Evolutionary conservation across 495 filamentous ascomycete genomes (phyloP).

Genomic region (Penicillium flavigenum): DNA sequence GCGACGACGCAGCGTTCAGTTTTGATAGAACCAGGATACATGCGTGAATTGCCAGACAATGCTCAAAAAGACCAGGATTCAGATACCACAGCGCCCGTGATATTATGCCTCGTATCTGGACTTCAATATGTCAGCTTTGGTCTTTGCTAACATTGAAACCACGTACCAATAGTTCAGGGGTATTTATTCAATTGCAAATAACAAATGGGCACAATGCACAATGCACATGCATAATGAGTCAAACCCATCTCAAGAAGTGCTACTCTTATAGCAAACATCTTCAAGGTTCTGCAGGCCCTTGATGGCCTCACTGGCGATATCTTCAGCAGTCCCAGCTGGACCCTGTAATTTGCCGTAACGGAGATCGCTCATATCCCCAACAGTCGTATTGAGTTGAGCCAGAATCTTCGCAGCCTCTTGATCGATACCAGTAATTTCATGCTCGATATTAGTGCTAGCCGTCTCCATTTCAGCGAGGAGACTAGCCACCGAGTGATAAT

Average conservation of each 20-base stretch:
- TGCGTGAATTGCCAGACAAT: background rate
- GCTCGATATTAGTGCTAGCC: constrained; percentile 64
- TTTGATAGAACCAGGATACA: background rate
- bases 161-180: background rate
- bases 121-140: background rate
- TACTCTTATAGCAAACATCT: constrained; percentile 54
- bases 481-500: constrained; percentile 60
- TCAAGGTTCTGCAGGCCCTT: constrained; percentile 57
- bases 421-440: constrained; percentile 62
- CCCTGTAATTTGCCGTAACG: constrained; percentile 75
- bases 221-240: background rate
- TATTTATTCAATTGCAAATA: background rate
- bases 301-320: constrained; percentile 58
- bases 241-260: constrained; percentile 11
- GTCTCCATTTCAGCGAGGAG: constrained; percentile 67
- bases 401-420: constrained; percentile 61
- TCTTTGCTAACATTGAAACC: background rate
- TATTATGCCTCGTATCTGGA: background rate
- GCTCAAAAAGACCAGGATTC: background rate
- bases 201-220: background rate
- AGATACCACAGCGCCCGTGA: background rate
- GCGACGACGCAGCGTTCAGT: background rate
- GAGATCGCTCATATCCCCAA: constrained; percentile 76
- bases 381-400: constrained; percentile 57
- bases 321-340: constrained; percentile 52